Evolutionary conservation across 2,329 filamentous ascomycete genomes (phyloP).

Genomic region (Neofusicoccum sp.): DNA sequence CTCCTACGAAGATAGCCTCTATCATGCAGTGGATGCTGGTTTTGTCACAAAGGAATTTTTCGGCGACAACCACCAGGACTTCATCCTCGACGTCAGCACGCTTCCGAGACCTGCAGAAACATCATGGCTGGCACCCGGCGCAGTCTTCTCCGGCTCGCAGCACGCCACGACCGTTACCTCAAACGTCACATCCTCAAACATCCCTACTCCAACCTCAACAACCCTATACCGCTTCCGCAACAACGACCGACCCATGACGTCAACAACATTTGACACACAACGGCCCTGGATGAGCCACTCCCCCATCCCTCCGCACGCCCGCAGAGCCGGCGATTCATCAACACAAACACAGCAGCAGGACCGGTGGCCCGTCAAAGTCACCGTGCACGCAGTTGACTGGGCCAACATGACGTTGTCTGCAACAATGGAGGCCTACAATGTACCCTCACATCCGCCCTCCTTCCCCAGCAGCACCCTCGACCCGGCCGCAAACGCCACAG

Average conservation of each 20-base stretch:
- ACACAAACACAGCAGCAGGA: conserved; percentile 49
- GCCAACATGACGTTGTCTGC: conserved; percentile 64
- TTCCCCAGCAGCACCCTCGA: conserved; percentile 28
- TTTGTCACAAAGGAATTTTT: conserved; percentile 58
- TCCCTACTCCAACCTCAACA: conserved; percentile 24
- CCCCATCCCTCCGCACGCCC: conserved; percentile 31
- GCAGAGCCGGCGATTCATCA: conserved; percentile 26
- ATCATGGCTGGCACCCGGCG: conserved; percentile 65
- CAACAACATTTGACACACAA: conserved; percentile 32
- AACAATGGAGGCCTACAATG: conserved; percentile 72
- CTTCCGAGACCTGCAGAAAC: conserved; percentile 56
- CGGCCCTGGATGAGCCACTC: conserved; percentile 44
- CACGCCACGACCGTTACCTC: conserved; percentile 52
- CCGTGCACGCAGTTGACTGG: conserved; percentile 64
- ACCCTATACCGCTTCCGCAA: conserved; percentile 33
- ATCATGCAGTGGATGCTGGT: conserved; percentile 55
- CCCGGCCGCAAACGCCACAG: not conserved
- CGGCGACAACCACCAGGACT: conserved; percentile 57
- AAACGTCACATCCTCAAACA: conserved; percentile 25
- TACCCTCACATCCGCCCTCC: conserved; percentile 51
- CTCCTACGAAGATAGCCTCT: conserved; percentile 57
- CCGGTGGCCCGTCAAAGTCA: conserved; percentile 69
- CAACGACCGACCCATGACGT: conserved; percentile 27
- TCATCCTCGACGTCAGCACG: conserved; percentile 57
- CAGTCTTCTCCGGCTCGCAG: conserved; percentile 64